These are phyloP conservation scores for Colletotrichum sp. DNA, from an alignment of 2,329 filamentous ascomycete species.

Conservation along the genomic window DNA sequence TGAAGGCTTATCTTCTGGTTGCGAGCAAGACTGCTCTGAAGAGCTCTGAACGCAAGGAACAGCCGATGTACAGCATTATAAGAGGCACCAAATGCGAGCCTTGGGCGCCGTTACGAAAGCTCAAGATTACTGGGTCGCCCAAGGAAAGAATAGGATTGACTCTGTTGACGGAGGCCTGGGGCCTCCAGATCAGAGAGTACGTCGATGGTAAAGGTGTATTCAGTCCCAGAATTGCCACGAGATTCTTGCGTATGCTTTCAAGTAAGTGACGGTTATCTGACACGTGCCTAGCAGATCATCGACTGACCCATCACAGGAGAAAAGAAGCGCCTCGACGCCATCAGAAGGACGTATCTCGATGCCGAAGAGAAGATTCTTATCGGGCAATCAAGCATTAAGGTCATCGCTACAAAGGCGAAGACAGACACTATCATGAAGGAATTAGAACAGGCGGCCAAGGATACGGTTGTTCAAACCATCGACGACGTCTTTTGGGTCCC, in stretches of 20 bases:
- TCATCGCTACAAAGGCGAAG: conserved; percentile 40
- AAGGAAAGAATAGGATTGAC: conserved; percentile 48
- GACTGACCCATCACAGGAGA: conserved; percentile 1
- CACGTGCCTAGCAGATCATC: background rate
- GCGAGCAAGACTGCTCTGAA: background rate
- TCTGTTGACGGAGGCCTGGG: conserved; percentile 57
- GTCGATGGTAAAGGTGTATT: conserved; percentile 46
- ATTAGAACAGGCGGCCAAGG: background rate
- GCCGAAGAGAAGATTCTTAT: conserved; percentile 43
- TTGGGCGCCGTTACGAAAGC: conserved; percentile 41
- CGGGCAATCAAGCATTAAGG: conserved; percentile 31
- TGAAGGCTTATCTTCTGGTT: conserved; percentile 44
- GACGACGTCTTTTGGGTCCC: conserved; percentile 27
- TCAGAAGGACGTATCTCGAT: conserved; percentile 30
- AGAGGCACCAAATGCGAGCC: conserved; percentile 30
- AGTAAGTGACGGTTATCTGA: background rate
- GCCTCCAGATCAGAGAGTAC: conserved; percentile 51
- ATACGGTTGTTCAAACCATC: conserved; percentile 25
- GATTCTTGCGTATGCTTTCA: background rate
- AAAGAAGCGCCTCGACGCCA: background rate
- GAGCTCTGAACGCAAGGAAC: background rate
- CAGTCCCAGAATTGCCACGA: conserved; percentile 38
- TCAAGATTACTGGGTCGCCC: conserved; percentile 16
- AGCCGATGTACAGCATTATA: conserved; percentile 46
- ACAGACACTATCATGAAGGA: conserved; percentile 38